Conservation (phyloP, 306 rosid genomes). For the Ceratonia siliqua region DNA sequence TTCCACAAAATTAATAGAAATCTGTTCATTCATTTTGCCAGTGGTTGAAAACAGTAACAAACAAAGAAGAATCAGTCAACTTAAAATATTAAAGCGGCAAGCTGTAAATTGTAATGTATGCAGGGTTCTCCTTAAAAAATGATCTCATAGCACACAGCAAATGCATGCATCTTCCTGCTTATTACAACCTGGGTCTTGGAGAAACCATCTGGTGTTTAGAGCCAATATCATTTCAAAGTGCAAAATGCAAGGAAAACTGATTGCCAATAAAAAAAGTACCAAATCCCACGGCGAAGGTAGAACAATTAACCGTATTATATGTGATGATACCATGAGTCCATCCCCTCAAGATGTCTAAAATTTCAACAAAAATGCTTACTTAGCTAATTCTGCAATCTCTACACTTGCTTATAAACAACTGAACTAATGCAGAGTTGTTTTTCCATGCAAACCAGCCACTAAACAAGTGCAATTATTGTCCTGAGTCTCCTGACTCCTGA, state of each 20-base stretch:
- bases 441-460: constrained; percentile 36
- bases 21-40: constrained; percentile 36
- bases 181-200: constrained; percentile 20
- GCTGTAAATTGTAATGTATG: constrained; percentile 26
- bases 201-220: constrained; percentile 22
- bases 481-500: constrained; percentile 10
- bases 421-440: constrained; percentile 31
- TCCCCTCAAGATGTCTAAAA: constrained; percentile 30
- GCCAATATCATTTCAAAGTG: constrained; percentile 27
- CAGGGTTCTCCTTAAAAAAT: constrained; percentile 14
- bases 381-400: constrained; percentile 33
- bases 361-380: constrained; percentile 32
- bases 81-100: constrained; percentile 26
- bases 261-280: constrained; percentile 37
- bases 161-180: constrained; percentile 28
- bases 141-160: constrained; percentile 16
- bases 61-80: constrained; percentile 33
- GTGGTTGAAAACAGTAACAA: constrained; percentile 32
- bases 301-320: too few species aligned
- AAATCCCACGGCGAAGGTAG: too few species aligned
- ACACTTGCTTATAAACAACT: constrained; percentile 29
- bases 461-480: background rate
- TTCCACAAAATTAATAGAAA: constrained; percentile 23
- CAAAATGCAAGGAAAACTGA: constrained; percentile 13
- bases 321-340: constrained; percentile 31